Percentiles rank a stretch among this genome's conserved stretches.
These are phyloP conservation scores for Cucurbitaria berberidis DNA, from an alignment of 2,329 filamentous ascomycete genomes.

Conservation along the genomic window DNA sequence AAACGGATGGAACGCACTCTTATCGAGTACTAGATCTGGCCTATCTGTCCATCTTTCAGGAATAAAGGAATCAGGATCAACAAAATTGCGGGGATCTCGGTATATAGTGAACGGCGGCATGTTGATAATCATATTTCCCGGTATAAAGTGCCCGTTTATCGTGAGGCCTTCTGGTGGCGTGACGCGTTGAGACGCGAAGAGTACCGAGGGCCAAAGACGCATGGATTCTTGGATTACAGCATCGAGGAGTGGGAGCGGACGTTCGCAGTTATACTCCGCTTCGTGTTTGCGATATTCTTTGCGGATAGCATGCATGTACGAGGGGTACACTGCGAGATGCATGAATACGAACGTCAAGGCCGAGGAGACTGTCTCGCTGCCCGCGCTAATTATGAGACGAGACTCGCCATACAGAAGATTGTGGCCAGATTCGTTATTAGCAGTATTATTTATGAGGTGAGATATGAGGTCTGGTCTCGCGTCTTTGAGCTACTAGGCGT, in stretches of 20 bases:
- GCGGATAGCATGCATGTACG: constrained; percentile 25
- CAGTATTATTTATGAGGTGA: constrained; percentile 31
- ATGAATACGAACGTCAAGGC: constrained; percentile 59
- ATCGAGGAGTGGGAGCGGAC: constrained; percentile 23
- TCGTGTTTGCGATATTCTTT: constrained; percentile 21
- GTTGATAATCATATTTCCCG: constrained; percentile 35
- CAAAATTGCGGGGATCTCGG: constrained; percentile 30
- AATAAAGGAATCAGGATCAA: constrained; percentile 29
- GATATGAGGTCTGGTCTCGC: constrained; percentile 28
- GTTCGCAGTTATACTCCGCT: constrained; percentile 14
- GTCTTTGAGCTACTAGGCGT: constrained; percentile 15
- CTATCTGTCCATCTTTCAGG: constrained; percentile 31
- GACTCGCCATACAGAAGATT: constrained; percentile 37
- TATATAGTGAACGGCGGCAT: constrained; percentile 25
- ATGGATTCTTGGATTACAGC: constrained; percentile 35
- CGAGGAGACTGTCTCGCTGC: constrained; percentile 57
- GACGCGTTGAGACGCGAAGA: constrained; percentile 33
- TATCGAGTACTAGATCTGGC: constrained; percentile 25
- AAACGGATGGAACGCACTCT: constrained; percentile 72
- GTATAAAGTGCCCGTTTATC: constrained; percentile 29
- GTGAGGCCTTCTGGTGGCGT: constrained; percentile 37
- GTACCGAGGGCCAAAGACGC: constrained; percentile 37
- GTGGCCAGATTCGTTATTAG: constrained; percentile 16
- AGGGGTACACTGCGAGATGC: constrained; percentile 30
- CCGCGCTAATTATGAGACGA: constrained; percentile 40